phyloP scores from a whole-genome alignment of 208 protist species.

The Jaenimonas drosophilae region DNA sequence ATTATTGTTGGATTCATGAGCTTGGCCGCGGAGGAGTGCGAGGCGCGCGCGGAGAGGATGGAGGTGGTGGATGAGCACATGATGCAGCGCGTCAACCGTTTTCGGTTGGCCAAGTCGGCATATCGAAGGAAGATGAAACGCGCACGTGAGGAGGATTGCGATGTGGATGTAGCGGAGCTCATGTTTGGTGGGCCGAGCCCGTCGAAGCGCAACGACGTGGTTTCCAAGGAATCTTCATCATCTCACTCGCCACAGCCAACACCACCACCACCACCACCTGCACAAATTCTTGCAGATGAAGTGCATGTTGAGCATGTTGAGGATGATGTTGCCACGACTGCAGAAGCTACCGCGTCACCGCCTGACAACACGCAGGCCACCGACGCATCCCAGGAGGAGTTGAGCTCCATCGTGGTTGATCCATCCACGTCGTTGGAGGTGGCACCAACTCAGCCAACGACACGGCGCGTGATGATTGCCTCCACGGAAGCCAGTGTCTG shows the following conservation, averaged over 20 bases:
- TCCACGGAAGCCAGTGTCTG: neutral
- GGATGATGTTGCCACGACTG: too few species aligned
- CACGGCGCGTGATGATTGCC: neutral
- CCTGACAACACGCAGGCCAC: too few species aligned
- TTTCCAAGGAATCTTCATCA: neutral
- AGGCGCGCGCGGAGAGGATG: constrained; percentile 3
- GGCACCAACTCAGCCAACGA: neutral
- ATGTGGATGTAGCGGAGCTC: neutral
- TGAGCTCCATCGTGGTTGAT: neutral
- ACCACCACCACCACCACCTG: too few species aligned
- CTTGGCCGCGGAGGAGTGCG: constrained; percentile 8
- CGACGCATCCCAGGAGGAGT: neutral
- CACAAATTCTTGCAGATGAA: neutral
- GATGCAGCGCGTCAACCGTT: neutral
- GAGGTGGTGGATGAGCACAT: neutral
- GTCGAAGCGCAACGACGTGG: neutral
- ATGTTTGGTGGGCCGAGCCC: neutral
- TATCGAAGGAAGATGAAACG: too few species aligned
- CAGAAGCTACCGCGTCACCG: too few species aligned
- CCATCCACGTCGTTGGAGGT: neutral
- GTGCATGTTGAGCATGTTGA: neutral
- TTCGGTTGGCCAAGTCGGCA: too few species aligned
- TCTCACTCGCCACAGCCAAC: too few species aligned
- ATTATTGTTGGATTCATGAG: constrained; percentile 31
- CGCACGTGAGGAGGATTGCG: too few species aligned